Evolutionary conservation across 2,329 filamentous ascomycete genomes (phyloP), one percentile per base, ranked within the genome.

Genomic region (Calonectria honghensis): DNA sequence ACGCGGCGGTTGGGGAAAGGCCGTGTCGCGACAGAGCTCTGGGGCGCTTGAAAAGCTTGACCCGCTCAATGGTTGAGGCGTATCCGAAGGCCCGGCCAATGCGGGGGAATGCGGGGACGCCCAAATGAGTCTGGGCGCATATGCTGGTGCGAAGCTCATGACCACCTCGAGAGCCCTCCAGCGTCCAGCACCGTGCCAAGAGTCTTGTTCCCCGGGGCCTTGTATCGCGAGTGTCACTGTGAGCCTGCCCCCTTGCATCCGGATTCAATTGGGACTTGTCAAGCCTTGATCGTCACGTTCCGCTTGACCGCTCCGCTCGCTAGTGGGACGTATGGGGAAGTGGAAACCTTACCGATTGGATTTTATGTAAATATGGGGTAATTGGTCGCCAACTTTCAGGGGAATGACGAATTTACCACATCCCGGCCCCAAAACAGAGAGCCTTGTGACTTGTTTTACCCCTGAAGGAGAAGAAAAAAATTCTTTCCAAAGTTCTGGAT

Each of bases 271-370:
- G 61, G 61, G 37, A 35, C 20, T 35, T 50, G 24, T 63, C 57
- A 20, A 14, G 35, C 24, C 27, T 48, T 4, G 20, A 32, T 27
- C 29, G 45, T 16, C 61, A 50, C 24, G 29, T 32, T 32, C 45
- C 27, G 9, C 20, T 50, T n/a, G 41, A 65, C 29, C 39, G 61
- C 61, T n/a, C 45, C 61, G 29, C 61, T 64, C 24, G 24, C 24
- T 50, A 24, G 61, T 41, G 16, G 61, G 61, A 32, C 61, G 45
- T 16, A 65, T 65, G 27, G 29, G 45, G 10, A 41, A 65, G 61
- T 32, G 61, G 61, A 13, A 65, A 65, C 27, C 45, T 32, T 35
- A 50, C 41, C n/a, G 61, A 65, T 50, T 65, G 61, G 61, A 50
- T 32, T 48, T 29, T 50, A 24, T 65, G 39, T 41, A 24, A 65